Evolutionary conservation across 805 yeast genomes (phyloP), one percentile per base, ranked within the genome.

Genomic region (Metschnikowia koreensis): DNA sequence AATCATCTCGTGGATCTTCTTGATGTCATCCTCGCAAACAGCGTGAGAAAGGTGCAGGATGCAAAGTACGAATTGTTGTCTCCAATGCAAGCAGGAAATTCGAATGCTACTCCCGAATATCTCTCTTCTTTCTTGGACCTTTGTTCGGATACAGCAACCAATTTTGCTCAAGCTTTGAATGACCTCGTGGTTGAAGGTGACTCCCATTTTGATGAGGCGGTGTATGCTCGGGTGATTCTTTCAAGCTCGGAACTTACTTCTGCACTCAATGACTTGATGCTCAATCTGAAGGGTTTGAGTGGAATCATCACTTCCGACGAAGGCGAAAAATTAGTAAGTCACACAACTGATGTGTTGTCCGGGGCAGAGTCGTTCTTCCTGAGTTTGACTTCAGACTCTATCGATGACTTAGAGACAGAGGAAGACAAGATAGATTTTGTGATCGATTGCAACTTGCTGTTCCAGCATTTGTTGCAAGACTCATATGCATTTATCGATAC

Each of bases 1-100:
- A 65, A 81, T 36, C 82, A 81, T 59, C 66, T 87, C 47, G 66
- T 75, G 29, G 62, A 67, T 31, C 74, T 83, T 31, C 77, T 89
- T 51, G 97, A 90, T 65, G 83, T 92, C 9, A 80, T 89, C 45
- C 73, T 90, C 54, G 76, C 74, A 22, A 80, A 87, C 57, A 89
- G 88, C 42, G 81, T 87, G 28, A 82, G 83, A 54, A 76, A 90
- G 47, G 77, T 90, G 48, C 96, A 90, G 68, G 89, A 87, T 57
- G 71, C 87, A 0, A 71, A 80, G 39, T 85, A 81, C 61, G 90
- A 85, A 60, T 73, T 89, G 54, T 85, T 83, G 50, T 85, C 92
- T 5, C 89, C 94, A 31, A 81, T 86, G 81, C 89, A 87, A 67
- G 89, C 90, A 4, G 94, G 94, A 50, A 88, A 87, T 64, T 82